Evolutionary conservation across 345 rosid genomes (phyloP).

Genomic region (Populus davidiana): DNA sequence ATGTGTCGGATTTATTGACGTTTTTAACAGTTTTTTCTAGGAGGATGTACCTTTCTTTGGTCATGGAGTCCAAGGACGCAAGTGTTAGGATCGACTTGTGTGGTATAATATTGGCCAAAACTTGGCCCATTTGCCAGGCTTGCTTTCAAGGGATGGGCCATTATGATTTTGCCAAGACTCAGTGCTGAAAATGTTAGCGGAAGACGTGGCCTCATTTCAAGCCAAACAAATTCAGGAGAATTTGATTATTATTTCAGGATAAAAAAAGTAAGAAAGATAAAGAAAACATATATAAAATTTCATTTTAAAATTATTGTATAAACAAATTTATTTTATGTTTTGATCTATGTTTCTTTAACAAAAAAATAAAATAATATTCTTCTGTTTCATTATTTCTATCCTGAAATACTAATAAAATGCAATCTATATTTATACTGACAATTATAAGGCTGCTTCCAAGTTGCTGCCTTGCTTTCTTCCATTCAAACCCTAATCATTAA

Average conservation of each 20-base stretch:
- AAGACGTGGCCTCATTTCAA: background rate
- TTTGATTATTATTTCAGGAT: too few species aligned
- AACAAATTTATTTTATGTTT: too few species aligned
- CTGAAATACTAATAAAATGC: too few species aligned
- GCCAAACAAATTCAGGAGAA: background rate
- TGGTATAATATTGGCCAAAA: background rate
- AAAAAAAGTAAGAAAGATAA: too few species aligned
- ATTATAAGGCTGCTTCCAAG: too few species aligned
- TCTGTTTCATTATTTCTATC: too few species aligned
- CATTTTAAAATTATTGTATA: too few species aligned
- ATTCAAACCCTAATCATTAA: background rate
- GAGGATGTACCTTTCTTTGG: background rate
- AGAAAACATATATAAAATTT: too few species aligned
- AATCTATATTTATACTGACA: too few species aligned
- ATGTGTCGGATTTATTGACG: conserved; percentile 15
- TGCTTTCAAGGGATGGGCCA: background rate
- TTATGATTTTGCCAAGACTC: background rate
- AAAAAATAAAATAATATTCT: too few species aligned
- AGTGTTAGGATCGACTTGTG: background rate
- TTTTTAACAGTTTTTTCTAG: background rate
- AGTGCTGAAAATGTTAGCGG: background rate
- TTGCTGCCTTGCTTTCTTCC: background rate
- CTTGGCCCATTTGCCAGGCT: background rate
- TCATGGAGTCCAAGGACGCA: background rate
- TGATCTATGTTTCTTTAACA: too few species aligned